Evolutionary conservation across 1,284 basidiomycete genomes (phyloP).

Genomic region (Chalciporus sp.): DNA sequence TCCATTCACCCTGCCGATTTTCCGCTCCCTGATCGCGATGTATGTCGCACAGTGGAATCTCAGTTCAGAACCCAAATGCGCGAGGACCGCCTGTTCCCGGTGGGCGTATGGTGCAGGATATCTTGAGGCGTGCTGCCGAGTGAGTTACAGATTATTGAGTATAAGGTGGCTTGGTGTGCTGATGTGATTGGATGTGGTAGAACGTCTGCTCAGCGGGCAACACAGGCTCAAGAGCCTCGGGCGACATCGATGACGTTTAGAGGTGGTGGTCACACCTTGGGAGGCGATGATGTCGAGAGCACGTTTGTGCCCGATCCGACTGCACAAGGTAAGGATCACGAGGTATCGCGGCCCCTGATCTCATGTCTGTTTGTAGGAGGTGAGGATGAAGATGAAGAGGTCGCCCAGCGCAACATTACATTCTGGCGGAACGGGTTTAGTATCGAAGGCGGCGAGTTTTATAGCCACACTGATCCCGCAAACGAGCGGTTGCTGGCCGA

Average conservation of each 20-base stretch:
- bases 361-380: background rate
- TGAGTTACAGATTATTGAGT: constrained; percentile 65
- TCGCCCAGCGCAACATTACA: constrained; percentile 77
- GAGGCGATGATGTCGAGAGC: constrained; percentile 82
- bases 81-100: constrained; percentile 50
- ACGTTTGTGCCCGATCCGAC: constrained; percentile 71
- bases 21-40: background rate
- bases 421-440: constrained; percentile 97
- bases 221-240: constrained; percentile 18
- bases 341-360: background rate
- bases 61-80: constrained; percentile 82
- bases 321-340: constrained; percentile 33
- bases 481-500: constrained; percentile 75
- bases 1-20: background rate
- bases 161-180: background rate
- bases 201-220: constrained; percentile 25
- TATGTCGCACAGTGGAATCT: constrained; percentile 70
- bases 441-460: constrained; percentile 87
- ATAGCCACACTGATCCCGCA: constrained; percentile 83
- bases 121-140: constrained; percentile 83
- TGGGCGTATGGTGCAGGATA: constrained; percentile 75
- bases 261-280: constrained; percentile 84
- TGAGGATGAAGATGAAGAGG: constrained; percentile 52
- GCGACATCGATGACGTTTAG: constrained; percentile 43
- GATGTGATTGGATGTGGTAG: constrained; percentile 14